These are phyloP conservation scores for Trifolium dubium DNA, from an alignment of 306 rosid species.

Conservation along the genomic window DNA sequence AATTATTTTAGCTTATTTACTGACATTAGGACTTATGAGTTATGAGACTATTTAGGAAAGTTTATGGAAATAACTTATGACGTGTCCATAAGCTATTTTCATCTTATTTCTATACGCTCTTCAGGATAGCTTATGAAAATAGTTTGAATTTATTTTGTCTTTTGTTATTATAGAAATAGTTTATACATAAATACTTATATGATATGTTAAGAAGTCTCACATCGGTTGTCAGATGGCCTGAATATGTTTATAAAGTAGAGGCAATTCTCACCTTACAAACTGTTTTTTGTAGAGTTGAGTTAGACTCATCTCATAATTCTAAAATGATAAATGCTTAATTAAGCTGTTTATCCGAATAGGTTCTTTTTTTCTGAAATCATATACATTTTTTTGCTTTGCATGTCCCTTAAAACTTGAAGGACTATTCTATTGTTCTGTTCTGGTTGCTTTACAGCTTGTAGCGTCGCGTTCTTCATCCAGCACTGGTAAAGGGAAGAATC, in stretches of 20 bases:
- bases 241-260: too few species aligned
- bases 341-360: too few species aligned
- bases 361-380: constrained; percentile 17
- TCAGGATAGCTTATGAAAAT: not conserved
- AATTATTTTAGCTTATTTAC: not conserved
- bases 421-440: constrained; percentile 35
- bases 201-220: too few species aligned
- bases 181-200: too few species aligned
- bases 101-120: not conserved
- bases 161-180: too few species aligned
- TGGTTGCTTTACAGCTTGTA: constrained; percentile 54
- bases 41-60: not conserved
- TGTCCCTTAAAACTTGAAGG: constrained; percentile 25
- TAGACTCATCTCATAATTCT: too few species aligned
- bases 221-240: too few species aligned
- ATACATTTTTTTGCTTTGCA: constrained; percentile 13
- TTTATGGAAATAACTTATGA: not conserved
- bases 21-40: not conserved
- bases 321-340: too few species aligned
- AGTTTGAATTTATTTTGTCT: not conserved
- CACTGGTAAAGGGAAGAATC: constrained; percentile 81
- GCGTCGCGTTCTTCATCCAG: constrained; percentile 66
- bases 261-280: too few species aligned
- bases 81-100: not conserved
- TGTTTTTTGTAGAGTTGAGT: too few species aligned